Evolutionary conservation across 495 filamentous ascomycete genomes (phyloP), one percentile per base, ranked within the genome.

Genomic region (Neurospora cerealis): DNA sequence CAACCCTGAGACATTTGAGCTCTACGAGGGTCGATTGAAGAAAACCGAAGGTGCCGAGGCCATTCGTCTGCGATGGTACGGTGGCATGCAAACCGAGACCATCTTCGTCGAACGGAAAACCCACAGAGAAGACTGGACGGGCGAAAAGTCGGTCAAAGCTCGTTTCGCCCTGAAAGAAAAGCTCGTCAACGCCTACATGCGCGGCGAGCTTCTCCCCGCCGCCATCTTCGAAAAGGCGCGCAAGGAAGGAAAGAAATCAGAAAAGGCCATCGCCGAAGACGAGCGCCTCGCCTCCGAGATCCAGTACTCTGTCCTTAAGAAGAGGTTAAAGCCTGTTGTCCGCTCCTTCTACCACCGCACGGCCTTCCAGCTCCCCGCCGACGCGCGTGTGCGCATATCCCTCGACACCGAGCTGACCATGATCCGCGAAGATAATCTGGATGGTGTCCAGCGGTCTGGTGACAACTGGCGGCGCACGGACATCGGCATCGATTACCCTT

Each of bases 91-190:
- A 72, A 92, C 85, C 71, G 93, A 98, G 75, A 94, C 93, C 48
- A 95, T 98, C 44, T 99, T 98, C 79, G 92, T 99, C 69, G 96
- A 99, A 86, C 88, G 96, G 42, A 99, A 99, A 84, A 98, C 96
- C 8, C 96, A 99, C 83, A 91, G 96, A 13, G 96, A 99, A 81
- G 96, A 99, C 81, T 99, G 96, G 96, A 99, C 96, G 0, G 96
- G 96, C 19, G 96, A 98, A 80, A 98, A 98, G 83, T 97, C 94
- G 0, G 96, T 99, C 79, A 99, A 99, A 81, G 96, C 96, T 8
- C 91, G 96, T 46, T 98, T 99, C 80, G 86, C 91, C 15, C 83
- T 95, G 70, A 99, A 99, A 85, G 96, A 98, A 85, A 99, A 98
- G 86, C 91, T 97, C 73, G 91, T 99, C 73, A 98, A 98, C 80